Evolutionary conservation across 2,329 filamentous ascomycete species (phyloP).

Genomic region (Penicillium sp.): DNA sequence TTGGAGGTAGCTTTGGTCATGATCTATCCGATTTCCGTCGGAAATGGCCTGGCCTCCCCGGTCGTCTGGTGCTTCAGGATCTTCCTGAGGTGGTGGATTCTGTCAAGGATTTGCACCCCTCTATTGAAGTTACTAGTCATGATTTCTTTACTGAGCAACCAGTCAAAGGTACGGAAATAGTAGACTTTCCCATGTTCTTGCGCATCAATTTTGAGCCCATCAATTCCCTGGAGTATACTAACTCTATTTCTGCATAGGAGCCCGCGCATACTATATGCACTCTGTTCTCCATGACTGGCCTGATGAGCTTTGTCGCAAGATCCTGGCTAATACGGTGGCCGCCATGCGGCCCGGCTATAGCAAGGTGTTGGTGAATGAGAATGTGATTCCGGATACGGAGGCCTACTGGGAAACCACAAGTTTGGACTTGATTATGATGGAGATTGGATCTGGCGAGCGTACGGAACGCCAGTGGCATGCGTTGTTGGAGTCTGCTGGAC

Average conservation of each 20-base stretch:
- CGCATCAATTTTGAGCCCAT: neutral
- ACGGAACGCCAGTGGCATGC: slow-evolving; percentile 40
- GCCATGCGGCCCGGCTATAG: slow-evolving; percentile 43
- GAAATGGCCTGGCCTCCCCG: slow-evolving; percentile 38
- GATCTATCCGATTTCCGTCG: slow-evolving; percentile 37
- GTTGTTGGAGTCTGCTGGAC: slow-evolving; percentile 32
- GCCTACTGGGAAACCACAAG: slow-evolving; percentile 30
- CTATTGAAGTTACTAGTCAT: slow-evolving; percentile 22
- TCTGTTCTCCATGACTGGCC: slow-evolving; percentile 38
- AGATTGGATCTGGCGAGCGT: slow-evolving; percentile 38
- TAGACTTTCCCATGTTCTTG: neutral
- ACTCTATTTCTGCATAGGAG: slow-evolving; percentile 22
- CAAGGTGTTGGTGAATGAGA: slow-evolving; percentile 46
- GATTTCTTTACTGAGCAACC: slow-evolving; percentile 49
- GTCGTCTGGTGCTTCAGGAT: slow-evolving; percentile 50
- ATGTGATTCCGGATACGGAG: slow-evolving; percentile 37
- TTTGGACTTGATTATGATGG: slow-evolving; percentile 46
- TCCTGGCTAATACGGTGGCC: slow-evolving; percentile 25
- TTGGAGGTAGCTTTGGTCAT: slow-evolving; percentile 44
- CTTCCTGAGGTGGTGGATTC: slow-evolving; percentile 37
- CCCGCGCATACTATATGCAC: slow-evolving; percentile 38
- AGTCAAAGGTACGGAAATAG: slow-evolving; percentile 34
- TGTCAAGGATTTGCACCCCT: slow-evolving; percentile 7
- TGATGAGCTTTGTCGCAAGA: slow-evolving; percentile 30
- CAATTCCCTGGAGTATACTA: neutral